phyloP scores from a whole-genome alignment of 345 rosid genomes.

The Stellera chamaejasme region DNA sequence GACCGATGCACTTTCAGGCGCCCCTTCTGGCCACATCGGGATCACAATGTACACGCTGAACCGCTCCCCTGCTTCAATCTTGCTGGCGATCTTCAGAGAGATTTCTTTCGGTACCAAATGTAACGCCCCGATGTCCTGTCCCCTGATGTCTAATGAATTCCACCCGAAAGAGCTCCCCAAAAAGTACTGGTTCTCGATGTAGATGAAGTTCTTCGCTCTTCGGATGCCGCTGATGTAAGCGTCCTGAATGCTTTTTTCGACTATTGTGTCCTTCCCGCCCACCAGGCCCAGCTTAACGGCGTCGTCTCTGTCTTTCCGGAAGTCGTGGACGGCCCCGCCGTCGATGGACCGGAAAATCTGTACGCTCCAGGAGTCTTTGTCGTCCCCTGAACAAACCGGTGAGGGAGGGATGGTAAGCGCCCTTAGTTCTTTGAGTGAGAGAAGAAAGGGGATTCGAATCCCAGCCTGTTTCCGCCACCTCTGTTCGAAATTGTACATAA shows the following conservation, averaged over 20 bases:
- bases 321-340: constrained; percentile 7
- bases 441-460: constrained; percentile 12
- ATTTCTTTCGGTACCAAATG: constrained; percentile 78
- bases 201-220: constrained; percentile 68
- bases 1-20: constrained; percentile 55
- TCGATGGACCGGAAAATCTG: constrained; percentile 17
- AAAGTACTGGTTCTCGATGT: constrained; percentile 84
- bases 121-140: constrained; percentile 47
- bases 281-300: constrained; percentile 35
- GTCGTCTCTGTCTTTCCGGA: neutral
- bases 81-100: constrained; percentile 63
- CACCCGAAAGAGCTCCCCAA: constrained; percentile 77
- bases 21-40: constrained; percentile 90
- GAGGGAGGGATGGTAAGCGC: constrained; percentile 14
- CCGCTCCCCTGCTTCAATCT: constrained; percentile 66
- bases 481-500: constrained; percentile 80
- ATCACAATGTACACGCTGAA: constrained; percentile 67
- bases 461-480: constrained; percentile 68
- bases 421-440: constrained; percentile 22
- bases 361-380: constrained; percentile 11
- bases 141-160: constrained; percentile 34
- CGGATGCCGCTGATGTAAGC: constrained; percentile 74
- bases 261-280: constrained; percentile 41
- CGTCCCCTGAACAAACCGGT: neutral
- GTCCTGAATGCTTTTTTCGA: constrained; percentile 79